Evolutionary conservation across 352 stramenopile genomes (phyloP), one percentile per base, ranked within the genome.

Genomic region (Globisporangium ultimum): DNA sequence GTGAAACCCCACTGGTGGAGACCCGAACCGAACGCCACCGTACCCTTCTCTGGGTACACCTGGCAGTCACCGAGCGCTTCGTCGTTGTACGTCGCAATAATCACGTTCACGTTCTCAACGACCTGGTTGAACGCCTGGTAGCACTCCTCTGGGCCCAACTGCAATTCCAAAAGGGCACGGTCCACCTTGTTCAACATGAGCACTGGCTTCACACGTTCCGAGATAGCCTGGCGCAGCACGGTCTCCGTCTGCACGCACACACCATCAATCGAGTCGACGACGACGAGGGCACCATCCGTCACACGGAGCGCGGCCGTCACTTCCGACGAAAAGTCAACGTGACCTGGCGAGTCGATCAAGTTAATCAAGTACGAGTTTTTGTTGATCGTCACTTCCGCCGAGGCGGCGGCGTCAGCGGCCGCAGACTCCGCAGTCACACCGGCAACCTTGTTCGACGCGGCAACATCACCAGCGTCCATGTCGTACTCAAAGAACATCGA

Each of bases 401-500:
- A 69, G 24, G 71, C 56, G 4, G 63, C 58, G 17, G 52, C 70
- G 3, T 45, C 61, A 9, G 56, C 70, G 20, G 72, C 69, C 18
- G 51, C 48, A 8, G 57, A 73, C 5, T 64, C 67, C n/a, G 66
- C 67, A 43, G 65, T 66, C 56, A 85, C 68, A 38, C 93, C 80
- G 40, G 79, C 77, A 10, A 87, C 66, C 36, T 89, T 78, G 48
- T 74, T 76, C 7, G 78, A 78, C 8, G 74, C 87, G 47, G 91
- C 90, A 49, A 80, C 58, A 73, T 98, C 94, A 75, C 87, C 89
- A 18, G 75, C 88, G 76, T 98, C 93, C 73, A 98, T 97, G 72
- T 99, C 95, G 89, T 99, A 99, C 88, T 99, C 96, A 74, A 99
- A 99, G 87, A 99, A 99, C 97, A 99, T 98, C 49, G 96, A 99